Evolutionary conservation across 2,329 filamentous ascomycete genomes (phyloP).

Genomic region (Fusarium brachygibbosum): DNA sequence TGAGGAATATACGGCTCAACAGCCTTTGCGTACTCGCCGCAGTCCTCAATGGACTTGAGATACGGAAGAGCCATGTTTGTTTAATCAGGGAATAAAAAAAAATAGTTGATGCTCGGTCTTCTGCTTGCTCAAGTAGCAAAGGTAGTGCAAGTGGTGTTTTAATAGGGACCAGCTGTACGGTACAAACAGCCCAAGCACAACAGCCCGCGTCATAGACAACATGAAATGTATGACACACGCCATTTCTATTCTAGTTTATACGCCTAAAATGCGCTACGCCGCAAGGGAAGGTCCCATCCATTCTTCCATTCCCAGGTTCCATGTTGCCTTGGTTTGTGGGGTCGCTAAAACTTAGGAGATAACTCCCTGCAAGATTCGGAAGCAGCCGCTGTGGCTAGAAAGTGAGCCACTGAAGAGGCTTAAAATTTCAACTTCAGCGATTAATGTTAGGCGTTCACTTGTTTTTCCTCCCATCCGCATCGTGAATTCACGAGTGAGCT

Average conservation of each 20-base stretch:
- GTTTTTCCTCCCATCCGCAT: conserved; percentile 10
- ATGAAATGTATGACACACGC: conserved; percentile 22
- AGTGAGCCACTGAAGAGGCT: conserved; percentile 28
- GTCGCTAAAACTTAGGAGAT: conserved; percentile 21
- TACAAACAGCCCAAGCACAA: not conserved
- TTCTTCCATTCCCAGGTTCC: not conserved
- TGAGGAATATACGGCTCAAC: conserved; percentile 81
- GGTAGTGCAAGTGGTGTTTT: conserved; percentile 26
- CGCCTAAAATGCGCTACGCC: conserved; percentile 12
- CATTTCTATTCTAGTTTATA: not conserved
- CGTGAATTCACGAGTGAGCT: conserved; percentile 24
- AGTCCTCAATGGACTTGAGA: conserved; percentile 79
- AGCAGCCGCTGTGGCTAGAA: conserved; percentile 48
- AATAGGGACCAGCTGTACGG: conserved; percentile 9
- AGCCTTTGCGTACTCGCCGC: conserved; percentile 79
- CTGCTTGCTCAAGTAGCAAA: not conserved
- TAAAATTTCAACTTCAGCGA: conserved; percentile 31
- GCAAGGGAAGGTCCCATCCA: not conserved
- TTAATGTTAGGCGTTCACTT: not conserved
- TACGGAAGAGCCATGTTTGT: conserved; percentile 75
- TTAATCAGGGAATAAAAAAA: conserved; percentile 34
- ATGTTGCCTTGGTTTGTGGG: conserved; percentile 19
- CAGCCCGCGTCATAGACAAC: conserved; percentile 40
- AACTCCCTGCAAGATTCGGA: conserved; percentile 25
- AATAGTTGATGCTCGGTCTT: not conserved